phyloP scores from a whole-genome alignment of 106 monocot species.

The Allium sativum region DNA sequence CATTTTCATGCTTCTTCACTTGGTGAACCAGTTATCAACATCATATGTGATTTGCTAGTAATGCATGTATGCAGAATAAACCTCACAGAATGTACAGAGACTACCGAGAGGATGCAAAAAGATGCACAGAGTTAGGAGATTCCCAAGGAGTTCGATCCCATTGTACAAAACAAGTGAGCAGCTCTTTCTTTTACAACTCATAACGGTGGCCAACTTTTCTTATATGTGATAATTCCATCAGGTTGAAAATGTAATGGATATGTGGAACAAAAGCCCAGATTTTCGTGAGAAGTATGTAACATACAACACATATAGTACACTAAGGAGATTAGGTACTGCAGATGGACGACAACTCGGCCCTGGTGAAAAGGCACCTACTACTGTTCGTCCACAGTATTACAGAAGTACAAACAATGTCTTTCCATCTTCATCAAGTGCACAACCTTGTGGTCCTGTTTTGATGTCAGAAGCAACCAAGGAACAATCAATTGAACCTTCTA shows the following conservation, averaged over 20 bases:
- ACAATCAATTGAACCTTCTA: background rate
- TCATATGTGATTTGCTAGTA: background rate
- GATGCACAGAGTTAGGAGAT: constrained; percentile 7
- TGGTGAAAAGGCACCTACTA: constrained; percentile 40
- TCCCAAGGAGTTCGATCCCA: constrained; percentile 9
- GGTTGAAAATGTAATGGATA: constrained; percentile 68
- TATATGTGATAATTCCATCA: constrained; percentile 5
- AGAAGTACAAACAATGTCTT: constrained; percentile 3
- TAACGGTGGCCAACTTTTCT: too few relatives aligned
- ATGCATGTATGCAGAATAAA: constrained; percentile 12
- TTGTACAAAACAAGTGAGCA: constrained; percentile 17
- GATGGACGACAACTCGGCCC: constrained; percentile 71
- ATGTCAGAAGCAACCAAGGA: constrained; percentile 8
- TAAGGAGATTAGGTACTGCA: constrained; percentile 56
- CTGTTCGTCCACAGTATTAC: constrained; percentile 5
- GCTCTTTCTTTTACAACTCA: too few relatives aligned
- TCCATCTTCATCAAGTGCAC: constrained; percentile 5
- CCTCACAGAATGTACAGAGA: constrained; percentile 7
- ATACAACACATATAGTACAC: constrained; percentile 40
- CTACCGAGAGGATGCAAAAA: constrained; percentile 3
- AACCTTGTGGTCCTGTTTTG: background rate
- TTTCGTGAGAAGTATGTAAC: constrained; percentile 70
- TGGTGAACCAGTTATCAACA: background rate
- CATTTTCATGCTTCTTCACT: background rate
- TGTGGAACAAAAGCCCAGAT: constrained; percentile 69